These are phyloP conservation scores for Stagonosporopsis chrysanthemi DNA, from an alignment of 2,329 filamentous ascomycete genomes.

Conservation along the genomic window DNA sequence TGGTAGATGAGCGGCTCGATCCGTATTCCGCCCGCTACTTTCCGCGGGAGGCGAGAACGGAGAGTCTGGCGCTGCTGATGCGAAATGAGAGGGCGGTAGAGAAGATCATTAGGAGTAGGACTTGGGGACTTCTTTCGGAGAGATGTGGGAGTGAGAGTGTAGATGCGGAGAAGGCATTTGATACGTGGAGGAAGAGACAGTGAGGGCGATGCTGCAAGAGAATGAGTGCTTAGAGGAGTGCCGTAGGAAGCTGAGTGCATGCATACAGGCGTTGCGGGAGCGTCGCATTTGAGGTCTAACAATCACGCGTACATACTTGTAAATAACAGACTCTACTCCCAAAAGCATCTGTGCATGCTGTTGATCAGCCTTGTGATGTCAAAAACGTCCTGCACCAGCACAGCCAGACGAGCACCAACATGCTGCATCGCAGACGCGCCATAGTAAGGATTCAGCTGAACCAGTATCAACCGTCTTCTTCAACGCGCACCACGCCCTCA, in stretches of 20 bases:
- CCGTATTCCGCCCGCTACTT: slow-evolving; percentile 89
- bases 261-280: slow-evolving; percentile 11
- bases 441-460: too few species aligned
- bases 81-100: slow-evolving; percentile 80
- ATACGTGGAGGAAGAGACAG: slow-evolving; percentile 41
- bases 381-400: neutral
- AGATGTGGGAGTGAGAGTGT: slow-evolving; percentile 69
- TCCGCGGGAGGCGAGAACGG: slow-evolving; percentile 78
- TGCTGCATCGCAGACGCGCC: too few species aligned
- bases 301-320: neutral
- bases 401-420: too few species aligned
- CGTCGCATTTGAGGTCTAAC: neutral
- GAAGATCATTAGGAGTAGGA: slow-evolving; percentile 78
- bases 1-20: slow-evolving; percentile 88
- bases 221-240: slow-evolving; percentile 1
- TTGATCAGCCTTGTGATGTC: neutral
- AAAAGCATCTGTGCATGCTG: neutral
- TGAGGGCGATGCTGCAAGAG: neutral
- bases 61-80: slow-evolving; percentile 76
- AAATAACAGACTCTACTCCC: slow-evolving; percentile 7
- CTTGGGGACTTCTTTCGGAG: slow-evolving; percentile 80
- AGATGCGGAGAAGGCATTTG: slow-evolving; percentile 50
- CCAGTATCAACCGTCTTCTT: too few species aligned
- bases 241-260: neutral
- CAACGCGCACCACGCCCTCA: too few species aligned